Conservation (phyloP, 2,329 filamentous ascomycete genomes). For the Fusarium graminum region DNA sequence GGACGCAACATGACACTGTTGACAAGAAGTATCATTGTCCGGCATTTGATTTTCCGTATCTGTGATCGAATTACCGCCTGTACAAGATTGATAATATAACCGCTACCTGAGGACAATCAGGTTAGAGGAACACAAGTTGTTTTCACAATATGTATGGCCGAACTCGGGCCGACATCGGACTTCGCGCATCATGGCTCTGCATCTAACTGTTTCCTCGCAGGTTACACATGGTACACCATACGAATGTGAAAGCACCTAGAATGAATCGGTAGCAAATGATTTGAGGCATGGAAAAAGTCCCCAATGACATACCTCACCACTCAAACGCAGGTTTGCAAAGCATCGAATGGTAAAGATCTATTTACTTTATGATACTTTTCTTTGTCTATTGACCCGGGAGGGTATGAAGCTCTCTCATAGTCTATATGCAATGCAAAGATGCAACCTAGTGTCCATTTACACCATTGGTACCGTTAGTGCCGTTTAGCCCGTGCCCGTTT, state of each 20-base stretch:
- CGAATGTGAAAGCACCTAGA: neutral
- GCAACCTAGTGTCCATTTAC: constrained; percentile 17
- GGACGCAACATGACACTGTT: no score
- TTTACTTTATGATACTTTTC: neutral
- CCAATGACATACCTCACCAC: neutral
- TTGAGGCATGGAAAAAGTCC: rapidly evolving
- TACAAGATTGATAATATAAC: neutral
- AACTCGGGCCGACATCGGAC: constrained; percentile 31
- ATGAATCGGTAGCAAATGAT: neutral
- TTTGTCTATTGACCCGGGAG: constrained; percentile 12
- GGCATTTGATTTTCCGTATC: no score
- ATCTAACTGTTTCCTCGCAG: neutral
- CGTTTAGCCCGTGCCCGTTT: constrained; percentile 9
- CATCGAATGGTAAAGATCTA: neutral
- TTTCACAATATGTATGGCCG: neutral
- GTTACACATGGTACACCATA: neutral
- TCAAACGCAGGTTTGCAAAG: neutral
- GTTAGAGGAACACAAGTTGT: neutral
- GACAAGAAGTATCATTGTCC: no score
- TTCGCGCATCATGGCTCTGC: neutral
- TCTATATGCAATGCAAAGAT: neutral
- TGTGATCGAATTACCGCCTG: no score
- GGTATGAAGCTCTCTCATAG: constrained; percentile 1
- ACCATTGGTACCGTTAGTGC: constrained; percentile 17
- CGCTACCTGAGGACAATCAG: neutral